Evolutionary conservation across 129 eudicot species (phyloP).

Genomic region (Ambrosia trifida): DNA sequence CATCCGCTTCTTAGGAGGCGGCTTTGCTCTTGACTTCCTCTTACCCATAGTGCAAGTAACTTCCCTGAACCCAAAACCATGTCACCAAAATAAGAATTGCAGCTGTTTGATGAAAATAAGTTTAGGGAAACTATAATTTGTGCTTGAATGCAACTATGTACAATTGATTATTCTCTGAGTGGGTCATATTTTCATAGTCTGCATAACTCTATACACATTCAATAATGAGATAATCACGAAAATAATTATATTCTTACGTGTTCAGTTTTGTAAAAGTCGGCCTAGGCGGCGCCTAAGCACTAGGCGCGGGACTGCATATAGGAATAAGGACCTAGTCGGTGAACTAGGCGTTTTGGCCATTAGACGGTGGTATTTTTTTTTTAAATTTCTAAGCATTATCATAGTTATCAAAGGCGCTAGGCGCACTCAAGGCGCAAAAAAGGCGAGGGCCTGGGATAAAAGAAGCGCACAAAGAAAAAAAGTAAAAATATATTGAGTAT

Average conservation of each 20-base stretch:
- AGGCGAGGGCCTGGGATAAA: no score
- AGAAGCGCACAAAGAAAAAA: no score
- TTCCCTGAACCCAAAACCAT: slow-evolving; percentile 8
- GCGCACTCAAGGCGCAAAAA: no score
- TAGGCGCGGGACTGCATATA: no score
- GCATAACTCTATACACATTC: neutral
- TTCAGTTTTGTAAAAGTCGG: no score
- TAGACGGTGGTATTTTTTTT: no score
- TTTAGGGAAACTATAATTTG: neutral
- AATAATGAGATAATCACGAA: neutral
- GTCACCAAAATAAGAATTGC: slow-evolving; percentile 5
- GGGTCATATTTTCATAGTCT: neutral
- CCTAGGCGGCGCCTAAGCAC: no score
- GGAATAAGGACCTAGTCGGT: no score
- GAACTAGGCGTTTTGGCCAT: no score
- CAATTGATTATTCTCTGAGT: neutral
- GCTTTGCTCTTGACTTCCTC: slow-evolving; percentile 95
- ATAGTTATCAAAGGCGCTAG: no score
- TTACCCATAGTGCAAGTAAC: slow-evolving; percentile 63
- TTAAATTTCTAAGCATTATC: no score
- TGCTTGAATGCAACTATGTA: neutral
- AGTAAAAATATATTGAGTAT: no score
- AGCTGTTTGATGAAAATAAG: neutral
- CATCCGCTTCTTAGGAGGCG: slow-evolving; percentile 79
- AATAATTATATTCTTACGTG: neutral